These are phyloP conservation scores for Diaporthe amygdali DNA, from an alignment of 2,329 filamentous ascomycete genomes.

Conservation along the genomic window DNA sequence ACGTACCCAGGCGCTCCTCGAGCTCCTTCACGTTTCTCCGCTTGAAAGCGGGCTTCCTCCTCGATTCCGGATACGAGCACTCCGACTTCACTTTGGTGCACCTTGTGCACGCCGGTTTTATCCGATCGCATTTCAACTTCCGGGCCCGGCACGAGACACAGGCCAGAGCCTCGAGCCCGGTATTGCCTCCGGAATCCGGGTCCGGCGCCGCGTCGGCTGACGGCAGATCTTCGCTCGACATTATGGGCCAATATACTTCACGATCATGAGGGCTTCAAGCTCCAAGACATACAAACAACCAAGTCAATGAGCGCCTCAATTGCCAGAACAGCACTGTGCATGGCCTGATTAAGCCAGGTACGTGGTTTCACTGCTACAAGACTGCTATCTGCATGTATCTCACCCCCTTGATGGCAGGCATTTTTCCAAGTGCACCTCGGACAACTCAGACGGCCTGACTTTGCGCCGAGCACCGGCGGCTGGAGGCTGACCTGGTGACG, in stretches of 20 bases:
- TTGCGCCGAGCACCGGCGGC: conserved; percentile 29
- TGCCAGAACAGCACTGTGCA: not conserved
- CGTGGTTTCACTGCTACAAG: not conserved
- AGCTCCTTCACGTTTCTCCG: conserved; percentile 89
- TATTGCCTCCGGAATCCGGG: conserved; percentile 17
- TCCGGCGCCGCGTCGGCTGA: conserved; percentile 20
- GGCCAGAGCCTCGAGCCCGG: conserved; percentile 61
- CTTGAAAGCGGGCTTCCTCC: conserved; percentile 87
- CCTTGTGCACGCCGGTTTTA: conserved; percentile 78
- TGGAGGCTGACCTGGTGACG: conserved; percentile 9
- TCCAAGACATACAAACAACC: not conserved
- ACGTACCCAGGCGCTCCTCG: conserved; percentile 81
- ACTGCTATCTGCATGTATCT: not conserved
- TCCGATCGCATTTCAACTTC: conserved; percentile 87
- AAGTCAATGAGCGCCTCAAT: not conserved
- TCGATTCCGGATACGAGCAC: conserved; percentile 87
- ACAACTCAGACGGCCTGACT: conserved; percentile 28
- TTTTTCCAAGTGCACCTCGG: conserved; percentile 19
- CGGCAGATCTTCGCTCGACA: conserved; percentile 26
- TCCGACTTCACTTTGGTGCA: conserved; percentile 77
- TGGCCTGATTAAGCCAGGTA: not conserved
- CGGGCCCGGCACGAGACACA: conserved; percentile 83
- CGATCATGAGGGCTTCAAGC: not conserved
- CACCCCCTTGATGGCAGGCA: not conserved
- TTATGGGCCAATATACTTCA: conserved; percentile 10